Evolutionary conservation across 2,329 filamentous ascomycete genomes (phyloP).

Genomic region (Aspergillus novoparasiticus): DNA sequence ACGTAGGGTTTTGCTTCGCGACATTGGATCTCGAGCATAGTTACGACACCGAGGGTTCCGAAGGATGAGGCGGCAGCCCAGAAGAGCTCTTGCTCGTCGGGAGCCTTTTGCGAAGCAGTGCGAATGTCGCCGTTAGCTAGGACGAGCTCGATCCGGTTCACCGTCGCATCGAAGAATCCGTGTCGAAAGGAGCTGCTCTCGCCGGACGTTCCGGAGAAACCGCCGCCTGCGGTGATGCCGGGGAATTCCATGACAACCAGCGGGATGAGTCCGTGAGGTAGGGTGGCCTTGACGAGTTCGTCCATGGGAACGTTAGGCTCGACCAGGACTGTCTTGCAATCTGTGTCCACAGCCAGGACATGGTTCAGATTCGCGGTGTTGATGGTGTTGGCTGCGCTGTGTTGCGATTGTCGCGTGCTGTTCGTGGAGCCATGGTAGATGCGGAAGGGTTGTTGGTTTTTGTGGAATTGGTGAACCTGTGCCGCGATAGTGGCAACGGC

Average conservation of each 20-base stretch:
- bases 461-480: constrained; percentile 44
- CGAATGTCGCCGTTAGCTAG: constrained; percentile 60
- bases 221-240: constrained; percentile 69
- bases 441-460: constrained; percentile 63
- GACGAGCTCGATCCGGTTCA: constrained; percentile 66
- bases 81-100: constrained; percentile 56
- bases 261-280: constrained; percentile 59
- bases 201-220: constrained; percentile 66
- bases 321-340: constrained; percentile 60
- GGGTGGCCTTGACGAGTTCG: constrained; percentile 59
- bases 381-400: constrained; percentile 53
- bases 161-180: constrained; percentile 67
- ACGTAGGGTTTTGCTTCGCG: constrained; percentile 60
- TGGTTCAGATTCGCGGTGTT: constrained; percentile 67
- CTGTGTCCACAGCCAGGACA: constrained; percentile 63
- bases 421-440: constrained; percentile 78
- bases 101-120: constrained; percentile 48
- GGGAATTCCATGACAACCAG: constrained; percentile 73
- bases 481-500: constrained; percentile 20
- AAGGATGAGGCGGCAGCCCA: constrained; percentile 61
- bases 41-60: constrained; percentile 64
- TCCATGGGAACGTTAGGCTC: constrained; percentile 74
- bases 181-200: constrained; percentile 69
- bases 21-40: constrained; percentile 60
- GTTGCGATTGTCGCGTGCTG: constrained; percentile 65